Conservation (phyloP, 2,329 filamentous ascomycete species). For the Cryphonectria nitschkei region DNA sequence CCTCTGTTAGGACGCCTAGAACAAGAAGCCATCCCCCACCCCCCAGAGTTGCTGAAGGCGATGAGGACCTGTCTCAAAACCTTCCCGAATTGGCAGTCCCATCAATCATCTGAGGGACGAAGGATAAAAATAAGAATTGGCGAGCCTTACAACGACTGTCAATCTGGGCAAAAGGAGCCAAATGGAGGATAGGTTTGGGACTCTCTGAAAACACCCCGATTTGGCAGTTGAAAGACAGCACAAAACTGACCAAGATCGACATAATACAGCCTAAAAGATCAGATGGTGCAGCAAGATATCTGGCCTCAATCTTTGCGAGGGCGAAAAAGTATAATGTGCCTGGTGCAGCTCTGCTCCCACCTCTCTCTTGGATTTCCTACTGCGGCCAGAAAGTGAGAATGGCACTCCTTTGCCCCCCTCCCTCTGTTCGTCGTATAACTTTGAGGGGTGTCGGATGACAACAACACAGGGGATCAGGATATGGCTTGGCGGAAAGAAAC, state of each 20-base stretch:
- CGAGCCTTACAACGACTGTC: background rate
- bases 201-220: background rate
- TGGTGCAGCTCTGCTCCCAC: background rate
- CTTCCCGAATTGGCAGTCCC: background rate
- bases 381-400: background rate
- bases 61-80: background rate
- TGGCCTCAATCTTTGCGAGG: background rate
- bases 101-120: background rate
- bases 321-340: background rate
- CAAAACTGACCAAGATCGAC: background rate
- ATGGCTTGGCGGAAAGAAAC: background rate
- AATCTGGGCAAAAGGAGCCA: background rate
- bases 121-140: background rate
- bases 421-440: constrained; percentile 10
- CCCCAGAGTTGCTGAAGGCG: too few species aligned
- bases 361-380: background rate
- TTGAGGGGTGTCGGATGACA: constrained; percentile 1
- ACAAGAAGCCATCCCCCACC: too few species aligned
- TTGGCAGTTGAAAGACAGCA: background rate
- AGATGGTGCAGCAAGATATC: background rate
- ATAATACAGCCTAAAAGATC: background rate
- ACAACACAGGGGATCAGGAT: background rate
- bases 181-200: background rate
- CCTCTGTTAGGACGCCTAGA: too few species aligned
- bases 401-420: background rate